Percentiles rank a stretch among this genome's conserved stretches.
These are phyloP conservation scores for Phaeosphaeriaceae sp. DNA, from an alignment of 2,329 filamentous ascomycete genomes.

Conservation along the genomic window DNA sequence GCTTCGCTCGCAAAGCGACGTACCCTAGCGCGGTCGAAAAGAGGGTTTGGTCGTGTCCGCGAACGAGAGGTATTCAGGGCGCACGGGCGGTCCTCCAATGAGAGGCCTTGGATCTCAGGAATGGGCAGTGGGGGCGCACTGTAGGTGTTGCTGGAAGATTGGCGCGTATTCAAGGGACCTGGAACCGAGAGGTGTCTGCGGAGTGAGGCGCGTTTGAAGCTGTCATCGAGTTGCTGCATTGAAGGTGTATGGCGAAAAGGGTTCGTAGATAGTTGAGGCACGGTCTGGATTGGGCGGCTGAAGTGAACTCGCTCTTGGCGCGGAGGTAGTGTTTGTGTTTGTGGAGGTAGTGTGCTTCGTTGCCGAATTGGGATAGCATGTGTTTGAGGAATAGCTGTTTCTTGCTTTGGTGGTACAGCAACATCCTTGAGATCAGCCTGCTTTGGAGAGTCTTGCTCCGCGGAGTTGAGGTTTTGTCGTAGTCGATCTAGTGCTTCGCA, in stretches of 20 bases:
- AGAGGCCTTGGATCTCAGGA: no score
- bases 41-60: no score
- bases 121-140: no score
- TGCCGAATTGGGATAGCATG: not conserved
- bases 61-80: no score
- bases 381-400: not conserved
- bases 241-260: not conserved
- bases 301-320: not conserved
- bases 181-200: not conserved
- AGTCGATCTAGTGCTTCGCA: constrained; percentile 31
- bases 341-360: not conserved
- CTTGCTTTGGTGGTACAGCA: not conserved
- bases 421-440: not conserved
- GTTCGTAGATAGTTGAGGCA: not conserved
- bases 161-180: not conserved
- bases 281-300: not conserved
- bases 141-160: no score
- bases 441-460: not conserved
- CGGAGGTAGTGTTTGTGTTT: not conserved
- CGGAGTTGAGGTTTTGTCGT: constrained; percentile 21
- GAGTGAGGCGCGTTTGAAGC: not conserved
- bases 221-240: not conserved
- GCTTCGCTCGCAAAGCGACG: no score
- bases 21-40: no score
- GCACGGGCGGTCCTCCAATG: no score